Percentiles rank a stretch among this genome's conserved stretches.
Conservation (phyloP, 1,139 yeast genomes). For the Entelexis sorbosivorans region DNA sequence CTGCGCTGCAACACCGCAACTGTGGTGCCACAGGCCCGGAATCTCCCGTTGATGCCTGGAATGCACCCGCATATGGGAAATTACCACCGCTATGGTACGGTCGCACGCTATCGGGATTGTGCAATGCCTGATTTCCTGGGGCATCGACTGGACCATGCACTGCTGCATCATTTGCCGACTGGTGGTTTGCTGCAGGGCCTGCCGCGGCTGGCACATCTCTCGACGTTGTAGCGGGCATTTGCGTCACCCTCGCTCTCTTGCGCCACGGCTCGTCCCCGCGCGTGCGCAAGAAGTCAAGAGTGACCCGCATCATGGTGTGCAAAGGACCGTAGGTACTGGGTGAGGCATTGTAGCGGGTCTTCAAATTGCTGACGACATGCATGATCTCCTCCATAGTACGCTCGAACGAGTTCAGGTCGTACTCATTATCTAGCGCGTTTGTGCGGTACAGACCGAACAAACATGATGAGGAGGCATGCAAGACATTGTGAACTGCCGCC, state of each 20-base stretch:
- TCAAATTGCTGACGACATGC: conserved; percentile 48
- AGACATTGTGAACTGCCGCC: conserved; percentile 84
- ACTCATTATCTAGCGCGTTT: conserved; percentile 40
- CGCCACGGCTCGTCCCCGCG: background rate
- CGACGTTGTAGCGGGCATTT: no score
- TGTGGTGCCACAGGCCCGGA: no score
- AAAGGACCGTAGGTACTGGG: background rate
- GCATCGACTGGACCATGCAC: background rate
- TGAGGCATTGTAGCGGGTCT: conserved; percentile 31
- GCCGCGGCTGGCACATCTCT: no score
- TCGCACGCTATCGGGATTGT: no score
- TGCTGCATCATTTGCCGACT: no score
- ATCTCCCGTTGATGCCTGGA: no score
- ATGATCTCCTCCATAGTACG: conserved; percentile 47
- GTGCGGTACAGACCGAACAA: conserved; percentile 66
- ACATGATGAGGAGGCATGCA: conserved; percentile 81
- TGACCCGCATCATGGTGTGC: background rate
- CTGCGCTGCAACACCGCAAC: no score
- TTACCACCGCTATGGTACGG: no score
- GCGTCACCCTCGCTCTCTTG: background rate
- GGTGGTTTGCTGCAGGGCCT: no score
- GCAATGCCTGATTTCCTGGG: no score
- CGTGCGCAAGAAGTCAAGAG: background rate
- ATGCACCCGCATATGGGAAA: no score
- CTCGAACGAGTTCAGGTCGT: conserved; percentile 43